phyloP scores from a whole-genome alignment of 352 stramenopile species.

The Pythium folliculosum region DNA sequence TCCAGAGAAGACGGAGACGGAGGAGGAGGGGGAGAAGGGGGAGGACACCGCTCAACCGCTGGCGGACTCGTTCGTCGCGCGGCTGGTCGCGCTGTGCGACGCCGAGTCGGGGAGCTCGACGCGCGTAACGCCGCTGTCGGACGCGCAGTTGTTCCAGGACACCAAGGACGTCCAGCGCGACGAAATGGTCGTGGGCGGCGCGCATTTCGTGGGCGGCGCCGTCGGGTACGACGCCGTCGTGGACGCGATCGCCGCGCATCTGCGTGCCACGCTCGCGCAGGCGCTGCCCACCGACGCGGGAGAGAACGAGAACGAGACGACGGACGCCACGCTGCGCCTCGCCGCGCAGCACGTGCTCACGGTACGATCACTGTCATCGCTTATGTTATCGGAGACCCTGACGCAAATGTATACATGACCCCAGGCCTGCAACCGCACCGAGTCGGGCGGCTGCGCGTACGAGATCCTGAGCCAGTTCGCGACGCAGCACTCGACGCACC shows the following conservation, averaged over 20 bases:
- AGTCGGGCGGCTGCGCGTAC: conserved; percentile 72
- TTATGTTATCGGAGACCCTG: no score
- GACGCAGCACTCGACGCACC: conserved; percentile 50
- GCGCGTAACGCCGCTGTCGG: conserved; percentile 35
- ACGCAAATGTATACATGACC: no score
- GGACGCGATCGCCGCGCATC: conserved; percentile 42
- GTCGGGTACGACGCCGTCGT: conserved; percentile 67
- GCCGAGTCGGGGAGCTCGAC: not conserved
- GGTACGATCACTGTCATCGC: conserved; percentile 24
- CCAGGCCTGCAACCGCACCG: conserved; percentile 75
- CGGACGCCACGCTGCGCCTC: not conserved
- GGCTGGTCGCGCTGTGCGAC: conserved; percentile 32
- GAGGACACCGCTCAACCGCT: no score
- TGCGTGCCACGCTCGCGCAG: conserved; percentile 38
- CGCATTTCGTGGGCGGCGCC: conserved; percentile 34
- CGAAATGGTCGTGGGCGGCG: conserved; percentile 67
- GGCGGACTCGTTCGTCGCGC: conserved; percentile 39
- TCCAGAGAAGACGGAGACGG: no score
- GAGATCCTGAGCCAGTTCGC: conserved; percentile 67
- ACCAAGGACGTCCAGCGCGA: conserved; percentile 82
- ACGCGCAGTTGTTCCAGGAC: conserved; percentile 72
- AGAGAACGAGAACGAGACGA: not conserved
- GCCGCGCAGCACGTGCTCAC: conserved; percentile 48
- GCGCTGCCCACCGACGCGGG: not conserved
- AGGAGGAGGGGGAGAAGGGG: no score